phyloP scores from a whole-genome alignment of 176 grass and related monocot species.

The Triticum turgidum region DNA sequence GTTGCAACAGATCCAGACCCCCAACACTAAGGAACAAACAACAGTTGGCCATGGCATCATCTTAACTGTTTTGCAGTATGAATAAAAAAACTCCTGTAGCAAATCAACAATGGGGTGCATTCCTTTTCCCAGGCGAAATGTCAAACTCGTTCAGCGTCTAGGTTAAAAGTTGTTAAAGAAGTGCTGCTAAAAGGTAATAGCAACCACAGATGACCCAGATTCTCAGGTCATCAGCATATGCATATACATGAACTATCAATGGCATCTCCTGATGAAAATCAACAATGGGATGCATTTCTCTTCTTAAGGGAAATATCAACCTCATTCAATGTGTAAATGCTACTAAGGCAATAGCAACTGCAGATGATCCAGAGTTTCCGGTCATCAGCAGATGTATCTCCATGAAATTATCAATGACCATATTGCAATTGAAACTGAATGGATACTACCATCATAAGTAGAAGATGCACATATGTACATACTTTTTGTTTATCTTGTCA shows the following conservation, averaged over 20 bases:
- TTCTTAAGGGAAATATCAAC: background rate
- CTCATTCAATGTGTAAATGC: background rate
- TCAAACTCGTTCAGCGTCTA: background rate
- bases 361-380: background rate
- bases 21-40: background rate
- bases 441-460: background rate
- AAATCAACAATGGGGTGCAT: background rate
- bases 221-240: background rate
- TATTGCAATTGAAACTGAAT: conserved; percentile 2
- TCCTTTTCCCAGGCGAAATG: background rate
- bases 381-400: background rate
- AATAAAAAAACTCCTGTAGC: background rate
- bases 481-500: conserved; percentile 94
- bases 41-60: background rate
- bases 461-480: conserved; percentile 29
- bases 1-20: background rate
- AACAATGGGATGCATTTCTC: background rate
- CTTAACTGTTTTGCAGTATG: background rate
- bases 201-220: background rate
- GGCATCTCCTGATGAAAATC: background rate
- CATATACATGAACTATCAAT: background rate
- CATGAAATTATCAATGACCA: background rate
- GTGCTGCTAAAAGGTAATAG: background rate
- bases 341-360: background rate
- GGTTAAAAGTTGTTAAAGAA: background rate